Base-by-base conservation (phyloP, 176 grass and related monocot genomes). In the Zoysia japonica region DNA sequence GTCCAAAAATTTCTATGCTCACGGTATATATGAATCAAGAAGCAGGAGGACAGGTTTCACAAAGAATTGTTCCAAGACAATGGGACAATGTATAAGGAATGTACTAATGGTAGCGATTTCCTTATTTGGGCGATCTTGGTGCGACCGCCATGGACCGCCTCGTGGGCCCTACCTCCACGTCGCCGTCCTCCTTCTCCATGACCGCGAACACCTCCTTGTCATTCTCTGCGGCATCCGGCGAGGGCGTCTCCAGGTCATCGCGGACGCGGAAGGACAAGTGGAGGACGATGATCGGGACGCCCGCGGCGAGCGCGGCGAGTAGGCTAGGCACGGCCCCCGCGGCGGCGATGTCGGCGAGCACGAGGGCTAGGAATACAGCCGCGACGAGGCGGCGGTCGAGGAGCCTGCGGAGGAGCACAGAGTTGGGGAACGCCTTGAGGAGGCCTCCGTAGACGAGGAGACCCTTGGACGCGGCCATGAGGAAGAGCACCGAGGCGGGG, bases 381-480 rank as follows among this genome's bases (percentile, higher is more conserved):
- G 69, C 72, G 9, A 97, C 85, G 35, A 97, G 79, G 70, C 85
- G 76, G 67, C 93, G 78, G 86, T 96, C 82, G n/a, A 96, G 78
- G 48, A 96, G 57, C 70, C 91, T 70, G 16, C 89, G 91, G 68
- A 97, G 81, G 13, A 97, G 83, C 13, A 87, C 52, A 39, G 87
- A 82, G 62, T 76, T 63, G 67, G 89, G 91, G 88, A 97, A 94
- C 36, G 57, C 77, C 74, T 46, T 72, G 78, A 94, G 89, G 65
- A 97, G 82, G 2, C 83, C 91, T 5, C 83, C 85, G 85, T 86
- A 97, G 85, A 85, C 75, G 78, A 97, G 84, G 59, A 93, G 87
- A 39, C 75, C 87, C 87, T 97, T 97, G 28, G 91, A 86, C 2
- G 87, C 82, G 39, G 91, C 91, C 94, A 94, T 94, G 82, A 97